phyloP scores from a whole-genome alignment of 2,329 filamentous ascomycete species.

The Neofusicoccum kwambonambiense region DNA sequence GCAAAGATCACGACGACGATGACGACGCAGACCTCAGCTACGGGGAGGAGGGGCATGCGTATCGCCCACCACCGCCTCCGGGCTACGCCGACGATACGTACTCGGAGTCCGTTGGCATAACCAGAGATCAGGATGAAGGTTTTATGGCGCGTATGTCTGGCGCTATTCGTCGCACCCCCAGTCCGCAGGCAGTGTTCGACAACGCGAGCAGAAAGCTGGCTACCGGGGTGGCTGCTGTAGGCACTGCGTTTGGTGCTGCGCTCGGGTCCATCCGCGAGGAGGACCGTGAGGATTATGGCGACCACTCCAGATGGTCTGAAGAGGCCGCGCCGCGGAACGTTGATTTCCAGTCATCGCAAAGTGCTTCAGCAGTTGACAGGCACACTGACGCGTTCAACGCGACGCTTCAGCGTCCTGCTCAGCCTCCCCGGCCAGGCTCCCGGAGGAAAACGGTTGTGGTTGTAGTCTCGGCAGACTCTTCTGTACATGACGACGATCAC shows the following conservation, averaged over 20 bases:
- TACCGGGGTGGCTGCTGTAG: slow-evolving; percentile 78
- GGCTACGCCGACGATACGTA: slow-evolving; percentile 23
- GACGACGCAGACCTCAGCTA: slow-evolving; percentile 31
- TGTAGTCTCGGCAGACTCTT: slow-evolving; percentile 77
- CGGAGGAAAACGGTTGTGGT: slow-evolving; percentile 74
- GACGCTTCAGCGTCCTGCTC: slow-evolving; percentile 22
- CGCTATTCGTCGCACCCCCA: slow-evolving; percentile 77
- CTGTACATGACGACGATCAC: slow-evolving; percentile 24
- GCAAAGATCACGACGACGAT: slow-evolving; percentile 64
- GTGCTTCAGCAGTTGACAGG: slow-evolving; percentile 31
- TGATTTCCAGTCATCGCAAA: slow-evolving; percentile 37
- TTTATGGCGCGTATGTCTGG: slow-evolving; percentile 78
- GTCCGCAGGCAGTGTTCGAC: slow-evolving; percentile 85
- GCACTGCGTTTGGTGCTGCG: slow-evolving; percentile 77
- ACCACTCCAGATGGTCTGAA: slow-evolving; percentile 90
- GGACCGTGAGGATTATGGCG: slow-evolving; percentile 74
- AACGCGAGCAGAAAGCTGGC: slow-evolving; percentile 77
- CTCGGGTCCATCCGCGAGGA: slow-evolving; percentile 82
- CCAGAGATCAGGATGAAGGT: slow-evolving; percentile 43
- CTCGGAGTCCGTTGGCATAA: slow-evolving; percentile 6
- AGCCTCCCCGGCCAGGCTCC: neutral
- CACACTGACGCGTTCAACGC: slow-evolving; percentile 34
- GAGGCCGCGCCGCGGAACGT: slow-evolving; percentile 66
- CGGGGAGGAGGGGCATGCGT: slow-evolving; percentile 2
- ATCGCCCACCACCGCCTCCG: slow-evolving; percentile 23